Base-by-base conservation (phyloP, 768 basidiomycete species). In the Artomyces pyxidatus region DNA sequence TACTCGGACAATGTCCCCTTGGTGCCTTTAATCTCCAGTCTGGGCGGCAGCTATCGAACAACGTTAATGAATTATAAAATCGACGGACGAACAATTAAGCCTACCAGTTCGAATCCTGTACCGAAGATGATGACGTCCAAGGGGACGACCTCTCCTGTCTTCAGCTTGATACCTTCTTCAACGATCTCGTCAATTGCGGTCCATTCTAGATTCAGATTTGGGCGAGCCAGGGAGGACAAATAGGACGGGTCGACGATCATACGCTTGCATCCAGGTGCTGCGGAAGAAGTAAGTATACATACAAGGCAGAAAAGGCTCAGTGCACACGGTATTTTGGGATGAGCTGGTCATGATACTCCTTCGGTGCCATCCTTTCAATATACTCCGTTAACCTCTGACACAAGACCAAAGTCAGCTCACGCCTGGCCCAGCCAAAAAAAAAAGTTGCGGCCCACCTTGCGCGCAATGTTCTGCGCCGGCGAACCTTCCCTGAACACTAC, bases 181-280 rank as follows among this genome's bases (percentile, higher is more conserved):
- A 72, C 72, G 35, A 81, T 60, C 4, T 60, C 58, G n/a, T 74
- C 71, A 40, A 81, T 75, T 9, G 54, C 59, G 19, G 74, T 73
- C 71, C 73, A 80, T 16, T 56, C 61, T 38, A 83, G 53, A 17
- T 63, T 64, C 28, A 83, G 74, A 59, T 85, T 83, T 1, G 76
- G 68, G 38, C 66, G 67, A 46, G 75, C 66, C 44, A 84, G 61
- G 22, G 69, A 65, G n/a, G 71, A 60, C 17, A 85, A 70, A 58
- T 81, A 83, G 16, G 71, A 72, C 3, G 77, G 75, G 57, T 85
- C 79, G 47, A 77, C 67, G 28, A 85, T 75, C 17, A 83, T 71
- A 32, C 83, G 72, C 61, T 81, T 83, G 59, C 81, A 83, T 19
- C 81, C 81, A 26, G 75, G 72, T 37, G 73, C 78, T 79, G 43